A percentile compares a stretch with the other conserved stretches of the same genome.
phyloP scores from a whole-genome alignment of 805 yeast genomes.

The Saccharomyces kudriavzevii region DNA sequence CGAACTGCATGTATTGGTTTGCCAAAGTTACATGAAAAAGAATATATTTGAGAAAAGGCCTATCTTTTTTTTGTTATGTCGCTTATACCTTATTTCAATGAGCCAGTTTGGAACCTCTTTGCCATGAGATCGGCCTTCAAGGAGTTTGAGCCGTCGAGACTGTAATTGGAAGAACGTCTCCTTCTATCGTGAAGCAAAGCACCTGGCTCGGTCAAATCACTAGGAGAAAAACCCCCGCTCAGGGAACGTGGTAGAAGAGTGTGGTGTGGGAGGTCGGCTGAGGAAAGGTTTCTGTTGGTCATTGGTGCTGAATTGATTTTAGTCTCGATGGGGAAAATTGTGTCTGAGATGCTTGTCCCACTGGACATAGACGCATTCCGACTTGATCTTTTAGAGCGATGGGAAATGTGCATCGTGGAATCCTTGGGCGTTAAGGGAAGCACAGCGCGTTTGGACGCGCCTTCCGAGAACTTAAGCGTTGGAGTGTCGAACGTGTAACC shows the following conservation, averaged over 20 bases:
- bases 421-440: background rate
- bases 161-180: background rate
- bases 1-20: background rate
- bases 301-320: background rate
- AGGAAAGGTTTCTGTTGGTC: background rate
- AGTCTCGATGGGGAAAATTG: background rate
- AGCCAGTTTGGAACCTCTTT: background rate
- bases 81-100: background rate
- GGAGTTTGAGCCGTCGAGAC: background rate
- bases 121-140: background rate
- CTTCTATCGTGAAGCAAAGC: background rate
- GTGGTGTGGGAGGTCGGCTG: background rate
- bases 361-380: background rate
- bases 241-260: background rate
- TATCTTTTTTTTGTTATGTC: background rate
- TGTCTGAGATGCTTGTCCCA: background rate
- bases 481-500: background rate
- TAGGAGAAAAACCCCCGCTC: background rate
- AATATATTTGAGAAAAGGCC: background rate
- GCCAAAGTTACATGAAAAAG: background rate
- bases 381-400: background rate
- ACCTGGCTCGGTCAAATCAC: background rate
- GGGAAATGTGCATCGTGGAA: background rate
- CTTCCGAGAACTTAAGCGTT: background rate
- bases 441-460: background rate